Base-by-base conservation (phyloP, 169 alveolate species). In the Plasmodium berghei region DNA sequence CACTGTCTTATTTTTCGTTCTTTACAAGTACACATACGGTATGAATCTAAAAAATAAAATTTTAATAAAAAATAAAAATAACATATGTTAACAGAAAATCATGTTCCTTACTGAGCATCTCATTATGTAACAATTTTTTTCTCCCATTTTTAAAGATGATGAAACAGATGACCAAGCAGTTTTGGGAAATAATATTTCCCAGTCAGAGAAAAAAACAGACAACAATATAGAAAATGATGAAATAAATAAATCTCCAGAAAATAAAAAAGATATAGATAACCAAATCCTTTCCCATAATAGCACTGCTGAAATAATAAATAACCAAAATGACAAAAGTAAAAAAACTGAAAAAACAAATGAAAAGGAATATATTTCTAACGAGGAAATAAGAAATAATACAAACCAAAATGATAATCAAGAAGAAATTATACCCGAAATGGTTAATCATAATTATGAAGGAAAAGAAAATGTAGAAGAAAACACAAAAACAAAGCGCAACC, bases 1-100 rank as follows among this genome's bases (percentile, higher is more conserved):
- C 26, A 80, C 85, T 34, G 69, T 83, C 58, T 55, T 80, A 26
- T 80, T 80, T 66, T 67, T 80, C 59, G 83, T 80, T 48, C 46
- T 80, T 42, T 63, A 80, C 42, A 80, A 52, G 14, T 20, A 67
- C 54, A 67, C 42, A 12, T 56, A 64, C 28, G 90, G 90, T 80
- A 80, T 28, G 63, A 22, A 55, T 2, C 56, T 34, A 20, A 73
- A 58, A 73, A 54, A 24, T 28, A 48, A 10, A 67, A 80, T 24
- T 42, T 28, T 12, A 55, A 72, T 14, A 52, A 49, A 48, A 16
- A 8, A 18, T 14, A 18, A 16, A 14, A 64, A 28, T n/a, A 5
- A n/a, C n/a, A 64, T 64, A 28, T n/a, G 26, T 26, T 26, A 14
- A 64, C n/a, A 63, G 24, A 14, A 34, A 34, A 0, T 34, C 8